phyloP scores from a whole-genome alignment of 768 basidiomycete genomes.

The Rhodotorula babjevae region DNA sequence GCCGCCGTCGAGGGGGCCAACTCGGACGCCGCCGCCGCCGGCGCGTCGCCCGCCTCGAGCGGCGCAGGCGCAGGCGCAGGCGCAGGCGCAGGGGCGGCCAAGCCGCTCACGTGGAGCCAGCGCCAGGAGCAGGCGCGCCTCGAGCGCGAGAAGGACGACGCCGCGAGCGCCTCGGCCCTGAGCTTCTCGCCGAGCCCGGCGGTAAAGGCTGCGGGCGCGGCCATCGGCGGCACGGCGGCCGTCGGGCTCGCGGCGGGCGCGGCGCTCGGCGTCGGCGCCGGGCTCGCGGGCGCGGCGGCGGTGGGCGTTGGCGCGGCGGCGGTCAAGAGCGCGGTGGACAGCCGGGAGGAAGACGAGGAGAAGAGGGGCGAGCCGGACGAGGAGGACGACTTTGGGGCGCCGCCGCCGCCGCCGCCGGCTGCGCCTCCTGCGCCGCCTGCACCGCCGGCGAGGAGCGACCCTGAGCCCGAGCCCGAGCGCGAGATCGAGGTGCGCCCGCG shows the following conservation, averaged over 20 bases:
- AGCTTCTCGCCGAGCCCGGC: background rate
- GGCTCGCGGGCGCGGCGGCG: conserved; percentile 37
- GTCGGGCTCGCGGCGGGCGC: conserved; percentile 47
- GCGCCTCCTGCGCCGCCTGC: conserved; percentile 46
- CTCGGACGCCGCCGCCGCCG: too few species aligned
- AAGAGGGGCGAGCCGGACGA: conserved; percentile 51
- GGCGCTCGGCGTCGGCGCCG: conserved; percentile 32
- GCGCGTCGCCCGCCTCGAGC: too few species aligned
- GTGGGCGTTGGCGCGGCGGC: conserved; percentile 19
- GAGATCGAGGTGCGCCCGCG: background rate
- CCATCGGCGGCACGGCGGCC: conserved; percentile 54
- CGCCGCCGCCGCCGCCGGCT: conserved; percentile 49
- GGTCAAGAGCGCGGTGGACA: conserved; percentile 17
- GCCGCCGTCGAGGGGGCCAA: conserved; percentile 34
- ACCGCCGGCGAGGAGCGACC: conserved; percentile 41
- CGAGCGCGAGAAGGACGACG: conserved; percentile 68
- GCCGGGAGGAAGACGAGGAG: conserved; percentile 15
- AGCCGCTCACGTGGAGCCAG: conserved; percentile 81
- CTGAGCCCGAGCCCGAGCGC: conserved; percentile 43
- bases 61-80: conserved; percentile 45
- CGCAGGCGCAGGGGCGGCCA: conserved; percentile 58
- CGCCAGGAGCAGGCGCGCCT: conserved; percentile 86
- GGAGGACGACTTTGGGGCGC: conserved; percentile 43
- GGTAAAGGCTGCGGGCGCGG: conserved; percentile 28
- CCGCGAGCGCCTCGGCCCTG: conserved; percentile 35